Evolutionary conservation across 2,329 filamentous ascomycete genomes (phyloP).

Genomic region (Venturia nashicola): DNA sequence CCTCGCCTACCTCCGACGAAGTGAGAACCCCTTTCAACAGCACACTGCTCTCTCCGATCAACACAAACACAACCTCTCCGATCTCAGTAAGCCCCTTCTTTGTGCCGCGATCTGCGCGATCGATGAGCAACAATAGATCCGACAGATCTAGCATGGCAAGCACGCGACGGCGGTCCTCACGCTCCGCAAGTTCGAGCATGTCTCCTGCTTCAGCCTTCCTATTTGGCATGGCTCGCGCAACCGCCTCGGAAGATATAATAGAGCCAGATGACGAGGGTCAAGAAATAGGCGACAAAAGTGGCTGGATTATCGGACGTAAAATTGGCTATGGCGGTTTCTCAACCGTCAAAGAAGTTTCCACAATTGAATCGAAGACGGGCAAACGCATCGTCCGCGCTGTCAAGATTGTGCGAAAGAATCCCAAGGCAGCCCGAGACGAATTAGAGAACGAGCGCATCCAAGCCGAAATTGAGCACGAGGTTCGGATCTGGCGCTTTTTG

Average conservation of each 20-base stretch:
- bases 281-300: constrained; percentile 45
- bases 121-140: constrained; percentile 18
- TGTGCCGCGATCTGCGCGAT: constrained; percentile 9
- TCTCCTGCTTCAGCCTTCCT: constrained; percentile 48
- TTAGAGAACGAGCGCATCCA: constrained; percentile 52
- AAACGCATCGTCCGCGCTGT: constrained; percentile 47
- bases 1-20: constrained; percentile 25
- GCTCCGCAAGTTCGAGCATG: constrained; percentile 10
- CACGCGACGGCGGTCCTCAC: constrained; percentile 3
- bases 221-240: constrained; percentile 28
- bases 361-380: constrained; percentile 36
- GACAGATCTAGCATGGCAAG: constrained; percentile 13
- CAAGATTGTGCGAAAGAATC: constrained; percentile 53
- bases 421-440: constrained; percentile 40
- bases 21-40: constrained; percentile 23
- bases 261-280: constrained; percentile 57
- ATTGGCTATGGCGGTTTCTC: constrained; percentile 56
- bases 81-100: constrained; percentile 10
- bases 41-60: not conserved
- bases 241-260: constrained; percentile 24
- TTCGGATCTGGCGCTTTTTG: constrained; percentile 54
- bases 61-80: not conserved
- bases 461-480: constrained; percentile 56
- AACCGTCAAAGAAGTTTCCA: constrained; percentile 53
- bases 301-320: constrained; percentile 55